Conservation (phyloP, 2,329 filamentous ascomycete species). For the Verticillium tricorpus region DNA sequence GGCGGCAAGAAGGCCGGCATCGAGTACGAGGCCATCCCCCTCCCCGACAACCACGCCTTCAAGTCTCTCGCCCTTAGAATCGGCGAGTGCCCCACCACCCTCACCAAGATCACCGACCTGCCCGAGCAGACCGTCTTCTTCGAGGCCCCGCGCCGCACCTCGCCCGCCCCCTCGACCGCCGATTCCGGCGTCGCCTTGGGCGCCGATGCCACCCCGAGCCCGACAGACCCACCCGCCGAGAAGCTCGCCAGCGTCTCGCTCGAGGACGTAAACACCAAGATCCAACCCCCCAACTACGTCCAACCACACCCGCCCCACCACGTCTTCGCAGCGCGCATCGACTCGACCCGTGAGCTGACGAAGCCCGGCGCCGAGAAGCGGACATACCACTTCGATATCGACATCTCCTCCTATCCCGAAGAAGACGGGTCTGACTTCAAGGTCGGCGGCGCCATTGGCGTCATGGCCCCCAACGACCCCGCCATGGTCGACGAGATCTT, state of each 20-base stretch:
- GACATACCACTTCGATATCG: slow-evolving; percentile 95
- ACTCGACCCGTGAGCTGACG: slow-evolving; percentile 81
- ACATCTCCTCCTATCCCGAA: slow-evolving; percentile 88
- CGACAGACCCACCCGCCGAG: slow-evolving; percentile 17
- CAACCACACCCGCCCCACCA: slow-evolving; percentile 92
- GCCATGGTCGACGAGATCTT: slow-evolving; percentile 78
- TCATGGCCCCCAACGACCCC: slow-evolving; percentile 82
- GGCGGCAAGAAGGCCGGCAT: slow-evolving; percentile 38
- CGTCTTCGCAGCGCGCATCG: slow-evolving; percentile 85
- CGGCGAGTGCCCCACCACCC: slow-evolving; percentile 64
- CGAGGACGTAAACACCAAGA: slow-evolving; percentile 48
- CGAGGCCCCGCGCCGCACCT: slow-evolving; percentile 45
- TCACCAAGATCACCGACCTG: slow-evolving; percentile 68
- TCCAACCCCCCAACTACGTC: slow-evolving; percentile 82
- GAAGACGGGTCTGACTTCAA: slow-evolving; percentile 88
- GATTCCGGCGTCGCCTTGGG: slow-evolving; percentile 45
- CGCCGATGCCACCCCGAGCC: slow-evolving; percentile 30
- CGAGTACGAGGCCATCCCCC: slow-evolving; percentile 46
- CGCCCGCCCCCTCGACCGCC: slow-evolving; percentile 33
- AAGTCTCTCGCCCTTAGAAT: slow-evolving; percentile 73
- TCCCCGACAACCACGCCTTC: slow-evolving; percentile 83
- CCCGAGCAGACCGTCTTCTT: slow-evolving; percentile 74
- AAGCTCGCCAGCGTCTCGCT: slow-evolving; percentile 23
- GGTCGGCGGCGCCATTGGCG: slow-evolving; percentile 90
- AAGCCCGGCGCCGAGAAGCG: slow-evolving; percentile 87